Percentiles rank a stretch among this genome's conserved stretches.
phyloP scores from a whole-genome alignment of 2,329 filamentous ascomycete species.

The Beauveria sp. region DNA sequence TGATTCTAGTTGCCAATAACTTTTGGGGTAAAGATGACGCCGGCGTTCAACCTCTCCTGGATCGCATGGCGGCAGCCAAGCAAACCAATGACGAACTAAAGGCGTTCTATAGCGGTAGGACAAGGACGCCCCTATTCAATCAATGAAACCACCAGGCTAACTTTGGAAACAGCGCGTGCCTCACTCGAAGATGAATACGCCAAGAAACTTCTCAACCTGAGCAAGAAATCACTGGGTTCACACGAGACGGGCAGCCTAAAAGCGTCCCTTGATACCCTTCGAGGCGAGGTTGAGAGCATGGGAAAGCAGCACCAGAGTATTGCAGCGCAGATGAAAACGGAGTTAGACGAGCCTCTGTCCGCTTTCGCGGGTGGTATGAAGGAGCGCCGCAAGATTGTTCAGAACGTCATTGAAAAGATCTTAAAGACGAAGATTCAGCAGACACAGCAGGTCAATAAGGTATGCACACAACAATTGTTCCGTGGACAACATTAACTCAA shows the following conservation, averaged over 20 bases:
- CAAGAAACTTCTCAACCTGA: slow-evolving; percentile 76
- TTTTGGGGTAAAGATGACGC: slow-evolving; percentile 99
- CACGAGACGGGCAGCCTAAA: slow-evolving; percentile 78
- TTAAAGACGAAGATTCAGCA: slow-evolving; percentile 91
- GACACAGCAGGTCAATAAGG: slow-evolving; percentile 86
- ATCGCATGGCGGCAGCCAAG: slow-evolving; percentile 92
- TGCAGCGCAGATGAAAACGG: slow-evolving; percentile 88
- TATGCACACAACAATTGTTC: slow-evolving; percentile 26
- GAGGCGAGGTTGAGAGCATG: slow-evolving; percentile 86
- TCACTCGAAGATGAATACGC: slow-evolving; percentile 96
- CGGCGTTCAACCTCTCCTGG: slow-evolving; percentile 81
- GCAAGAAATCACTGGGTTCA: slow-evolving; percentile 82
- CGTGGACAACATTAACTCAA: slow-evolving; percentile 14
- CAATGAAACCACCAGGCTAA: neutral
- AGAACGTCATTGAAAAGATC: slow-evolving; percentile 87
- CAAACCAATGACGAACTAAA: slow-evolving; percentile 90
- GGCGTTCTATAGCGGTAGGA: slow-evolving; percentile 74
- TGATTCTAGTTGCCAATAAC: slow-evolving; percentile 78
- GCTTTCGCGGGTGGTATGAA: slow-evolving; percentile 95
- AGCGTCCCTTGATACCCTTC: slow-evolving; percentile 76
- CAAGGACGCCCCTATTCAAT: no score
- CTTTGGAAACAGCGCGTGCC: slow-evolving; percentile 57
- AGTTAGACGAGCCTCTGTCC: slow-evolving; percentile 85
- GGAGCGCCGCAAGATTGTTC: slow-evolving; percentile 92
- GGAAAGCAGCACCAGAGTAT: slow-evolving; percentile 88